Evolutionary conservation across 2,329 filamentous ascomycete genomes (phyloP).

Genomic region (Alternaria arbusti): DNA sequence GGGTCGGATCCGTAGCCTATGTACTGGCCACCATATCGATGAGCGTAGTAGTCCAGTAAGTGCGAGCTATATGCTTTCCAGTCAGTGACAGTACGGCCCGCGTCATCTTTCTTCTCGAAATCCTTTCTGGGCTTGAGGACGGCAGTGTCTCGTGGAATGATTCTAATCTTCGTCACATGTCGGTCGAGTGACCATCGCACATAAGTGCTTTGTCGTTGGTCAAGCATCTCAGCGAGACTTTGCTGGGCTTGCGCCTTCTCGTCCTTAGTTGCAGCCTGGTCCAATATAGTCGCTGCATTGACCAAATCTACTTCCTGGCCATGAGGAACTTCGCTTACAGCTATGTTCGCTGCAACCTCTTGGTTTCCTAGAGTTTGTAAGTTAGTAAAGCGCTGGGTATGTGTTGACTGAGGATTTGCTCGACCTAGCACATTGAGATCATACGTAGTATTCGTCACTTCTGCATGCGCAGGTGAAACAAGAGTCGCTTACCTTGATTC

Average conservation of each 20-base stretch:
- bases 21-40: conserved; percentile 48
- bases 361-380: conserved; percentile 10
- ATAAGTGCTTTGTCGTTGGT: conserved; percentile 40
- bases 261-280: conserved; percentile 16
- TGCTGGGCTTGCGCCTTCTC: conserved; percentile 24
- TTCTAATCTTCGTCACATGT: conserved; percentile 44
- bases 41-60: conserved; percentile 37
- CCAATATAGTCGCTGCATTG: conserved; percentile 36
- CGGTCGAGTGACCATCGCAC: conserved; percentile 47
- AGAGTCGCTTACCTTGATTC: conserved; percentile 15
- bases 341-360: conserved; percentile 36
- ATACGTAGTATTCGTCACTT: background rate
- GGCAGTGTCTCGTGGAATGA: conserved; percentile 29
- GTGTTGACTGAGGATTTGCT: background rate
- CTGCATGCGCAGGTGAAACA: background rate
- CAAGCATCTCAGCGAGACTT: conserved; percentile 27
- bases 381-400: background rate
- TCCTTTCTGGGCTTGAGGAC: conserved; percentile 24
- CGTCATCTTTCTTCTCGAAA: conserved; percentile 30
- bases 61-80: conserved; percentile 39
- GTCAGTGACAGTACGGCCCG: conserved; percentile 25
- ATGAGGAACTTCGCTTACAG: conserved; percentile 54
- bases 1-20: conserved; percentile 42
- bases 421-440: background rate
- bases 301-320: conserved; percentile 47